Base-by-base conservation (phyloP, 2,329 filamentous ascomycete genomes). In the Curvularia sp. region DNA sequence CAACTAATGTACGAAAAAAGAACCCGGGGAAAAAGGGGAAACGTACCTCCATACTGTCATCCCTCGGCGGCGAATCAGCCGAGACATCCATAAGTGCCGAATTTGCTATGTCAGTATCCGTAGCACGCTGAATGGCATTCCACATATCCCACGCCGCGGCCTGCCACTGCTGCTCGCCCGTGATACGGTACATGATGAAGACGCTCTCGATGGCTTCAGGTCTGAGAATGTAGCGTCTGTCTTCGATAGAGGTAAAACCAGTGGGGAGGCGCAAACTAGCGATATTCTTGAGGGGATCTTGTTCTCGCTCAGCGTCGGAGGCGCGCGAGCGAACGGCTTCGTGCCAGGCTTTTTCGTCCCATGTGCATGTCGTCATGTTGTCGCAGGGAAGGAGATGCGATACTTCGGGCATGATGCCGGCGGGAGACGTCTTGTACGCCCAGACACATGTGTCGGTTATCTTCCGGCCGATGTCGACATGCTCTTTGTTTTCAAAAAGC, bases 401-500 rank as follows among this genome's bases (percentile, higher is more conserved):
- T 47, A 79, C 73, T 68, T 88, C 86, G 1, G 86, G 85, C 86
- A 88, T 88, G 58, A 88, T 83, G 5, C 86, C 85, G 2, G 83
- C 78, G 1, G 82, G 81, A 5, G 83, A 83, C 9, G 80, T 77
- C 62, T 83, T 80, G 71, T 88, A 88, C 0, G 85, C 82, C 85
- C 85, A 88, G n/a, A 88, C 82, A 68, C 86, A 88, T 3, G 83
- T 84, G 55, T 88, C 82, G 0, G 85, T 84, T 46, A 88, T 76
- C 66, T 86, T 84, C 43, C 80, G 77, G 10, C 84, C 86, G 51
- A 87, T 81, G 0, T 81, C 76, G 60, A 88, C 76, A 64, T 88
- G 85, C 15, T 76, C 75, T 2, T 82, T 74, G n/a, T 84, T 78
- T 13, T 80, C 75, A 70, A 88, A 87, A 1, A 88, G 68, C 65